Base-by-base conservation (phyloP, 2,329 filamentous ascomycete genomes). In the Trichoderma afroharzianum region DNA sequence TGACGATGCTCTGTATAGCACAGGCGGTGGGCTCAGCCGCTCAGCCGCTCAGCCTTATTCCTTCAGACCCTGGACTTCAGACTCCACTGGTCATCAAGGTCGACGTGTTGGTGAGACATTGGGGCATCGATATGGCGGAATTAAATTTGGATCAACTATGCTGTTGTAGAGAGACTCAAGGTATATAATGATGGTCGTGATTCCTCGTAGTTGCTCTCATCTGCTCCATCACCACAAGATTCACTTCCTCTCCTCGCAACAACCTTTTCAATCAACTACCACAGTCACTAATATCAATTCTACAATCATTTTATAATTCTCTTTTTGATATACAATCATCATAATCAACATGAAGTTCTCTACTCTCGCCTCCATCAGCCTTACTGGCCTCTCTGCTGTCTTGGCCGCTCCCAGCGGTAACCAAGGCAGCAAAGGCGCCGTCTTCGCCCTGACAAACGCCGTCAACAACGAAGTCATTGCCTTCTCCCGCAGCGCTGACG, bases 371-470 rank as follows among this genome's bases (percentile, higher is more conserved):
- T 63, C 68, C 61, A 39, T 70, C 33, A 24, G 59, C 53, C 47
- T 70, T 6, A 63, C 68, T 32, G 50, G 68, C 43, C 47, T 70
- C n/a, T 26, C 68, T 4, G n/a, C 68, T 26, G 59, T 24, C 26
- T 26, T 70, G 8, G 68, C 59, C 30, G 47, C 61, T 9, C 68
- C 68, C 15, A 61, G 55, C 66, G 21, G 24, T 26, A 63, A 24
- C 4, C 53, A n/a, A n/a, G 39, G 62, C 57, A 28, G 9, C n/a
- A 70, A 71, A 32, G 74, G 74, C 55, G 74, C 74, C 28, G 74
- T 75, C 58, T 75, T 75, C 59, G 74, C 74, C 53, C 59, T 75
- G 70, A 75, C 74, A 53, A 75, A 75, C 63, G 74, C 57, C 12
- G 73, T 72, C 55, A 61, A 72, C 39, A 75, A 75, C 61, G 36